Evolutionary conservation across 305 asterid genomes (phyloP).

Genomic region (Fraxinus latifolia): DNA sequence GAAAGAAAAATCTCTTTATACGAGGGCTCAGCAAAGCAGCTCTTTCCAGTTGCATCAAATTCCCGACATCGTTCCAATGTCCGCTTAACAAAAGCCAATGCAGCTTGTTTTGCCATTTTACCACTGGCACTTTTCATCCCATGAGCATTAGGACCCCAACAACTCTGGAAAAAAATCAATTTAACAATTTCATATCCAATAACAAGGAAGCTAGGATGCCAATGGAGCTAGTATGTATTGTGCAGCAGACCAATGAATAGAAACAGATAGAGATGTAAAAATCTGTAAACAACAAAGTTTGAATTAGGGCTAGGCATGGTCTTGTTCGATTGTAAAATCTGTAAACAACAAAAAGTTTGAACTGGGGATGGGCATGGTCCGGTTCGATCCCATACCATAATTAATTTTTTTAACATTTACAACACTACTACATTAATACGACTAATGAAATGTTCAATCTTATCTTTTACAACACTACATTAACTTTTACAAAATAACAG

Average conservation of each 20-base stretch:
- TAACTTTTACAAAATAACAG: not conserved
- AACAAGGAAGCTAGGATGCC: slow-evolving; percentile 2
- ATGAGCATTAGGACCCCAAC: slow-evolving; percentile 75
- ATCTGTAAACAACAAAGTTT: not conserved
- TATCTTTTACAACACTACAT: not conserved
- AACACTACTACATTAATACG: not conserved
- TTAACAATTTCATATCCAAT: slow-evolving; percentile 8
- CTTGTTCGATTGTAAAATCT: not conserved
- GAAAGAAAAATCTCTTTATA: slow-evolving; percentile 68
- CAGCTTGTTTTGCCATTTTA: slow-evolving; percentile 85
- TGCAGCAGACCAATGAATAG: slow-evolving; percentile 5
- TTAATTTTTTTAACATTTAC: not conserved
- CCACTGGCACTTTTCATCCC: slow-evolving; percentile 83
- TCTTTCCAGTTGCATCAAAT: slow-evolving; percentile 66
- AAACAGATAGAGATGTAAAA: not conserved
- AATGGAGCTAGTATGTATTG: not conserved
- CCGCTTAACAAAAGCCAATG: slow-evolving; percentile 75
- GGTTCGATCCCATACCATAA: not conserved
- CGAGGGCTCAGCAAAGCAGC: slow-evolving; percentile 73
- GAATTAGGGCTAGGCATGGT: not conserved
- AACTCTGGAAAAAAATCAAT: slow-evolving; percentile 47
- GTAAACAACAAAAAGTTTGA: not conserved
- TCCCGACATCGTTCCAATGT: slow-evolving; percentile 67
- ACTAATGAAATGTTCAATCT: not conserved
- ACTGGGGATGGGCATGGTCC: not conserved